Conservation (phyloP, 2,329 filamentous ascomycete genomes). For the Nemania sp. region DNA sequence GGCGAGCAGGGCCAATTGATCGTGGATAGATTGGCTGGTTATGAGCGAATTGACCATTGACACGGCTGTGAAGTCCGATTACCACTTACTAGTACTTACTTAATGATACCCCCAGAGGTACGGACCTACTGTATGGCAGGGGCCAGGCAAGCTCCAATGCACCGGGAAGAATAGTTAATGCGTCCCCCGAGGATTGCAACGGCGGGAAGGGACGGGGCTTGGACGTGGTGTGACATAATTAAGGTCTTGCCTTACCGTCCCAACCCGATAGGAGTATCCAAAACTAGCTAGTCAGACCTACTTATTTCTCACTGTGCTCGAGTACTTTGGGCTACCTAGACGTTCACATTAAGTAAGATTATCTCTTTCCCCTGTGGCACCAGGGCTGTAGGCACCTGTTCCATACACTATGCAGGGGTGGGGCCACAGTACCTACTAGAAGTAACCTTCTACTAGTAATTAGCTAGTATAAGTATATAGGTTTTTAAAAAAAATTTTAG, state of each 20-base stretch:
- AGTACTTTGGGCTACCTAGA: neutral
- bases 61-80: slow-evolving; percentile 18
- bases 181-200: slow-evolving; percentile 22
- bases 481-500: too few relatives aligned
- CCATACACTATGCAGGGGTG: too few relatives aligned
- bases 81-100: too few relatives aligned
- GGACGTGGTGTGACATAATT: neutral
- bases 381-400: too few relatives aligned
- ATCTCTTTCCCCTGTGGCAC: neutral
- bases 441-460: too few relatives aligned
- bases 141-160: slow-evolving; percentile 10
- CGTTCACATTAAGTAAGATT: neutral
- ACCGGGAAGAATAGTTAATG: slow-evolving; percentile 35
- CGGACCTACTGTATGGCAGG: slow-evolving; percentile 9
- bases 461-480: too few relatives aligned
- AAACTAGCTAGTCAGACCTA: neutral
- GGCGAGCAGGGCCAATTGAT: slow-evolving; percentile 61
- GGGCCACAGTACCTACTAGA: too few relatives aligned
- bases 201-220: too few relatives aligned
- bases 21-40: slow-evolving; percentile 32
- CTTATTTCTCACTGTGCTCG: neutral
- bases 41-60: slow-evolving; percentile 40
- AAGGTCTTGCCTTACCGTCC: neutral
- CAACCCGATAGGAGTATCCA: neutral
- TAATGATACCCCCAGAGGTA: slow-evolving; percentile 12